phyloP scores from a whole-genome alignment of 2,329 filamentous ascomycete genomes.

The Cytospora leucostoma region DNA sequence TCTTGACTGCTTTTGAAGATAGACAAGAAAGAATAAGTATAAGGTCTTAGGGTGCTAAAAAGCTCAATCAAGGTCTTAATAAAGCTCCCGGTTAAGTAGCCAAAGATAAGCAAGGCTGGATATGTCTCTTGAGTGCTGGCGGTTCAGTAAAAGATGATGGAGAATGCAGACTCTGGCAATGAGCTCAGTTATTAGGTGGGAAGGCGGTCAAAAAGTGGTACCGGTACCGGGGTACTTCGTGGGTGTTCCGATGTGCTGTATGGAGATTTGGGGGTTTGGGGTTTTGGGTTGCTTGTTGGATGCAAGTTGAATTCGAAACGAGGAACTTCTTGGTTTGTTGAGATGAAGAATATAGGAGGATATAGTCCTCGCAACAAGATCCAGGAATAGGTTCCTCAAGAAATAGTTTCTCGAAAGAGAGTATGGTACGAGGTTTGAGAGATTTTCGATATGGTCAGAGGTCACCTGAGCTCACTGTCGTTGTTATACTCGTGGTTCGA shows the following conservation, averaged over 20 bases:
- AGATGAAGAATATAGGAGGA: background rate
- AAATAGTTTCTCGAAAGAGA: background rate
- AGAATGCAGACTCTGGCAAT: constrained; percentile 7
- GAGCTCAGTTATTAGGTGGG: constrained; percentile 15
- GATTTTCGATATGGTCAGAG: background rate
- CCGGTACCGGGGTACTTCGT: background rate
- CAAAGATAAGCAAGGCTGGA: background rate
- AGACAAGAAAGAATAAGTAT: background rate
- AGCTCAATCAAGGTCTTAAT: background rate
- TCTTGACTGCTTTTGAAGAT: constrained; percentile 39
- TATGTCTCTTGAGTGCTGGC: background rate
- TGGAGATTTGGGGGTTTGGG: too few relatives aligned
- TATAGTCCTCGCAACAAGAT: background rate
- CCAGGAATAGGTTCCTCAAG: background rate
- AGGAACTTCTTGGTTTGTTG: background rate
- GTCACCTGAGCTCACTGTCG: background rate
- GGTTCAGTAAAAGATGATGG: constrained; percentile 1
- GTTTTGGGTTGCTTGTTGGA: background rate
- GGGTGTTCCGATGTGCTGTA: background rate
- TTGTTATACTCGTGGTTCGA: background rate
- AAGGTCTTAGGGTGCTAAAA: background rate
- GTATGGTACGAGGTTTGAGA: background rate
- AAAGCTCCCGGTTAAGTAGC: constrained; percentile 1
- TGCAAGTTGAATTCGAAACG: background rate
- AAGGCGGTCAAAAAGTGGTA: constrained; percentile 20